Conservation (phyloP, 163 green algal genomes). For the Scenedesmus sp. region DNA sequence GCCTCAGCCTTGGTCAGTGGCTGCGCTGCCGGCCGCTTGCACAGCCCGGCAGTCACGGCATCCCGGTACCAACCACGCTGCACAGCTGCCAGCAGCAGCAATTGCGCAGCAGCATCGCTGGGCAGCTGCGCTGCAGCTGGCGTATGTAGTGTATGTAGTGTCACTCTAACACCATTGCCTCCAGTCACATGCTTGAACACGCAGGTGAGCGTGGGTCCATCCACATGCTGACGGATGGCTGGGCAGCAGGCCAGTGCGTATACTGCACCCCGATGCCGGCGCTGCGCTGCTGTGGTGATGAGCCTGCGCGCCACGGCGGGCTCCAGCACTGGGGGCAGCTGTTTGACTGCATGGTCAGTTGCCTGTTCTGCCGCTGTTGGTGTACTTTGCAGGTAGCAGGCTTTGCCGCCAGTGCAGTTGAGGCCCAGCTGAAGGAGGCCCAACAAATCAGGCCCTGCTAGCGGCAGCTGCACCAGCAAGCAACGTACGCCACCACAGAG, state of each 20-base stretch:
- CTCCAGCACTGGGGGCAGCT: not conserved
- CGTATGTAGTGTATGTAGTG: not conserved
- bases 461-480: not conserved
- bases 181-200: not conserved
- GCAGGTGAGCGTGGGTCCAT: not conserved
- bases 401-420: not conserved
- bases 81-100: not conserved
- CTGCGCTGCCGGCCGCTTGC: not conserved
- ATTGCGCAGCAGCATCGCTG: not conserved
- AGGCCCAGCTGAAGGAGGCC: not conserved
- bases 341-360: not conserved
- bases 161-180: not conserved
- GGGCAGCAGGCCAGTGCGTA: not conserved
- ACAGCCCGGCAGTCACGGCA: not conserved
- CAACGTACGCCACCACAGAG: no score
- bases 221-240: not conserved
- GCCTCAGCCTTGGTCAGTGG: not conserved
- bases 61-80: not conserved
- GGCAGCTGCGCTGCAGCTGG: not conserved
- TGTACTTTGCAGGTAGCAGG: no score
- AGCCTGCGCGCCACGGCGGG: not conserved
- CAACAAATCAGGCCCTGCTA: not conserved
- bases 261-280: not conserved
- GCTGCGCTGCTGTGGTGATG: not conserved
- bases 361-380: not conserved